These are phyloP conservation scores for Paramecium pentaurelia DNA, from an alignment of 73 alveolate genomes.

Conservation along the genomic window DNA sequence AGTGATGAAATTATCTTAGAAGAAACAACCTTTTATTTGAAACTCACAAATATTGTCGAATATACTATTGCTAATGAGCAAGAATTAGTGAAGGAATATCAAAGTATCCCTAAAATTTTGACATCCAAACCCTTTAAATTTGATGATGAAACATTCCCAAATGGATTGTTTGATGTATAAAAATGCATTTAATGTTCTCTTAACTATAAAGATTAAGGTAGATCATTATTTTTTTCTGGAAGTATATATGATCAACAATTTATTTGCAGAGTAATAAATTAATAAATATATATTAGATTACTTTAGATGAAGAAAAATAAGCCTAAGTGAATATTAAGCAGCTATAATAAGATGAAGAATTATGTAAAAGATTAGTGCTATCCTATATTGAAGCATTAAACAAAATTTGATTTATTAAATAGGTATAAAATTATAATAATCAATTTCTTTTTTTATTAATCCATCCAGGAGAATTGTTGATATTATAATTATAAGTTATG, in stretches of 20 bases:
- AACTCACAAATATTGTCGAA: not conserved
- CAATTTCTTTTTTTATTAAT: not conserved
- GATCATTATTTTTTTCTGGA: not conserved
- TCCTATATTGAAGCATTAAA: not conserved
- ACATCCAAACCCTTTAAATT: not conserved
- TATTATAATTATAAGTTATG: constrained; percentile 26
- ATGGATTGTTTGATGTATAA: not conserved
- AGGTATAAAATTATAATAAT: not conserved
- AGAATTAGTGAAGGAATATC: not conserved
- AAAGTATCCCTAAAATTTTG: not conserved
- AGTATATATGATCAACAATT: not conserved
- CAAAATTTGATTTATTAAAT: not conserved
- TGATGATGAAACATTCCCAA: not conserved
- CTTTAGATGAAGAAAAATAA: not conserved
- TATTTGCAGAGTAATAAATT: not conserved
- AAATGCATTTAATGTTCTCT: not conserved
- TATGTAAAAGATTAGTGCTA: not conserved
- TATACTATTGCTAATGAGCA: not conserved
- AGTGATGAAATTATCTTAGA: not conserved
- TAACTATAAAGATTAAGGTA: not conserved
- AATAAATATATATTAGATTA: not conserved
- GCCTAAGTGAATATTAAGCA: not conserved
- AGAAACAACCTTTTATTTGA: not conserved
- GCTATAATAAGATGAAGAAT: not conserved
- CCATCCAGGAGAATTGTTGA: constrained; percentile 42